These are phyloP conservation scores for Phytophthora niederhauseri DNA, from an alignment of 352 stramenopile genomes.

Conservation along the genomic window DNA sequence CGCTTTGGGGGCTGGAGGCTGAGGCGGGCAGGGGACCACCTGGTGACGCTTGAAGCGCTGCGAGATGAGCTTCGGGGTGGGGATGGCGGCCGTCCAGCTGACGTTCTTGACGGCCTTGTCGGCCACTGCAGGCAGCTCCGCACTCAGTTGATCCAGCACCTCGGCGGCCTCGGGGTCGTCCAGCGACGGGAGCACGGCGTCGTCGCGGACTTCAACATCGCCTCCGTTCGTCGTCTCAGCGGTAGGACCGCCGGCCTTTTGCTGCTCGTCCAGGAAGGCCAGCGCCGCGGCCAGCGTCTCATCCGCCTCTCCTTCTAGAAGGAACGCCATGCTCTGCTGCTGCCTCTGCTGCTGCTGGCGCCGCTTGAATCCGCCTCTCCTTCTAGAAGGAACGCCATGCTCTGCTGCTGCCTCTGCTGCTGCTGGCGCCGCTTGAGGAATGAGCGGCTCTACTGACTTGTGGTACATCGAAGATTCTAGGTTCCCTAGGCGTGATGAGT, in stretches of 20 bases:
- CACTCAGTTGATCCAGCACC: constrained; percentile 33
- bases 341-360: constrained; percentile 5
- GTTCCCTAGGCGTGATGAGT: constrained; percentile 13
- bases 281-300: constrained; percentile 36
- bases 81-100: constrained; percentile 6
- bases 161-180: constrained; percentile 28
- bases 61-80: constrained; percentile 12
- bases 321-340: constrained; percentile 29
- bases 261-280: constrained; percentile 34
- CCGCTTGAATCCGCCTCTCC: too few species aligned
- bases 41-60: constrained; percentile 27
- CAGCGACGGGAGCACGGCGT: constrained; percentile 14
- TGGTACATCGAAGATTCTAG: constrained; percentile 12
- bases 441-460: constrained; percentile 1
- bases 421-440: constrained; percentile 16
- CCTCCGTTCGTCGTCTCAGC: not conserved
- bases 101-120: constrained; percentile 21
- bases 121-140: constrained; percentile 10
- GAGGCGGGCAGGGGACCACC: constrained; percentile 18
- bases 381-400: constrained; percentile 37
- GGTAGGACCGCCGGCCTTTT: not conserved
- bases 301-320: constrained; percentile 32
- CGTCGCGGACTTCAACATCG: constrained; percentile 5
- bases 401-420: constrained; percentile 9
- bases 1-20: constrained; percentile 2